Percentiles rank a stretch among this genome's conserved stretches.
These are phyloP conservation scores for Aspergillus proliferans DNA, from an alignment of 2,329 filamentous ascomycete genomes.

Conservation along the genomic window DNA sequence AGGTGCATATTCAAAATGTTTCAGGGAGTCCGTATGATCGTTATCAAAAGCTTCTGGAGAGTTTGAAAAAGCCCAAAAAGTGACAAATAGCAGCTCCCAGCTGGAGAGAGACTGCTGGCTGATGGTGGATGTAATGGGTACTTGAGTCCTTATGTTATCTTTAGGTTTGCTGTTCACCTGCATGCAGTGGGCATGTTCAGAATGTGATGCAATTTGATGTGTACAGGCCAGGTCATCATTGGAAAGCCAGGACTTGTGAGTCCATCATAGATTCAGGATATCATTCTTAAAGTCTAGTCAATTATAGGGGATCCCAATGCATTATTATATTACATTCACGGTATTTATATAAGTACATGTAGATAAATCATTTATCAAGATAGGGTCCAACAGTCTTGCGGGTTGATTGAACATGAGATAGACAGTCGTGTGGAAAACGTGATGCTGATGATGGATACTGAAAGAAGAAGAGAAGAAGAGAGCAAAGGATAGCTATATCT, in stretches of 20 bases:
- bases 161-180: not conserved
- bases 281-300: not conserved
- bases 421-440: too few species aligned
- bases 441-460: too few species aligned
- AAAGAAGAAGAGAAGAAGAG: too few species aligned
- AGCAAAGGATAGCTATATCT: too few species aligned
- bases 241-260: not conserved
- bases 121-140: not conserved
- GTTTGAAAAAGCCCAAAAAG: slow-evolving; percentile 1
- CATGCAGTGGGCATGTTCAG: not conserved
- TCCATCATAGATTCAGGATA: not conserved
- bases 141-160: not conserved
- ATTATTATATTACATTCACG: not conserved
- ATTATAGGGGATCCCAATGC: not conserved
- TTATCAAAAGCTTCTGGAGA: slow-evolving; percentile 10
- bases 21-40: not conserved
- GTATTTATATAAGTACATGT: not conserved
- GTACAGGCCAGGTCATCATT: not conserved
- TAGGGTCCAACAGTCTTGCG: not conserved
- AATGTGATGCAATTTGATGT: not conserved
- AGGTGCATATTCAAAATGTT: slow-evolving; percentile 12
- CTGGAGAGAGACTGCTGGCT: not conserved
- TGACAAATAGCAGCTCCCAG: not conserved
- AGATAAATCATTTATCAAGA: not conserved
- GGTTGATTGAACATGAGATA: too few species aligned